Percentiles rank a stretch among this genome's conserved stretches.
These are phyloP conservation scores for Xerocomus spinulosus DNA, from an alignment of 768 basidiomycete genomes.

Conservation along the genomic window DNA sequence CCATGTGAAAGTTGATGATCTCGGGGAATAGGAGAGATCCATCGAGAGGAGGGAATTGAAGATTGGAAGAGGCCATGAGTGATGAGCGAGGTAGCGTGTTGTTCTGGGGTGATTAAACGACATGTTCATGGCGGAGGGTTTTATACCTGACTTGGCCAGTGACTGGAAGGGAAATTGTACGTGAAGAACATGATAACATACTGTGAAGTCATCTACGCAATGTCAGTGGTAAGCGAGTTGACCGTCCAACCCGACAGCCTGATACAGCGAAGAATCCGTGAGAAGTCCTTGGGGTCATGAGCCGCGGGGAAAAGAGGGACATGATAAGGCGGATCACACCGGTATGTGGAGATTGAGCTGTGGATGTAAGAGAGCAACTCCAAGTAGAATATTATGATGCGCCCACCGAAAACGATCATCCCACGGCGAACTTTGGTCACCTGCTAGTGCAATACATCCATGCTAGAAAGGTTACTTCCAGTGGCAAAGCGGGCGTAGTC, in stretches of 20 bases:
- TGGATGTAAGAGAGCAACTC: neutral
- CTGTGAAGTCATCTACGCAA: neutral
- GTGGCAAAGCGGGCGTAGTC: too few relatives aligned
- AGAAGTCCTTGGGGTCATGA: neutral
- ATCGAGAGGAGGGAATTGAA: conserved; percentile 16
- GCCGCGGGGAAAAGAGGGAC: neutral
- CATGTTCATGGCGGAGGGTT: neutral
- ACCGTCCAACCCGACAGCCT: neutral
- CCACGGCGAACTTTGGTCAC: neutral
- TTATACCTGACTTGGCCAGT: conserved; percentile 16
- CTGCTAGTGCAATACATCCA: too few relatives aligned
- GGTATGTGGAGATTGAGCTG: neutral
- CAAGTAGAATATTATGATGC: neutral
- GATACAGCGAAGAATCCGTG: neutral
- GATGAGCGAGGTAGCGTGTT: neutral
- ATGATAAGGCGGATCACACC: neutral
- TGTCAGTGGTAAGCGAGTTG: neutral
- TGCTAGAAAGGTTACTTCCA: too few relatives aligned
- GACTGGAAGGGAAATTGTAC: neutral
- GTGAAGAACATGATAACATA: neutral
- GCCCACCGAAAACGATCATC: neutral
- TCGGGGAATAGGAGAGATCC: conserved; percentile 17
- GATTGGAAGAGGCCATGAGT: neutral
- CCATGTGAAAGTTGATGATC: conserved; percentile 21
- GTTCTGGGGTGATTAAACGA: neutral